A percentile compares a stretch with the other conserved stretches of the same genome.
These are phyloP conservation scores for Pezicula radicicola DNA, from an alignment of 2,329 filamentous ascomycete species.

Conservation along the genomic window DNA sequence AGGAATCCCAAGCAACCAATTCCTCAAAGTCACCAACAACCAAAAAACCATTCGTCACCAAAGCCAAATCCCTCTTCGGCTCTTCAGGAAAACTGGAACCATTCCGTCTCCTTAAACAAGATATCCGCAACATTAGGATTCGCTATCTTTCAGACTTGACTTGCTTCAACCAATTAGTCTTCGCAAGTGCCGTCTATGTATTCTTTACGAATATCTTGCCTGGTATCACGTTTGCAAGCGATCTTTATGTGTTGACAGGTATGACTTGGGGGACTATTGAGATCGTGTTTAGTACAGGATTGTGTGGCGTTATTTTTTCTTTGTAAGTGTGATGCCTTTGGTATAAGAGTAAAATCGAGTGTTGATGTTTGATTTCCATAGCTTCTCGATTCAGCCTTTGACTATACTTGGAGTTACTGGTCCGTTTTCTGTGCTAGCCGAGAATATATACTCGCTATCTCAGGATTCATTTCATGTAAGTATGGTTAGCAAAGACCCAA, in stretches of 20 bases:
- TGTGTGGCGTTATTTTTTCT: constrained; percentile 62
- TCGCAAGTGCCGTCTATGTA: constrained; percentile 62
- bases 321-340: constrained; percentile 38
- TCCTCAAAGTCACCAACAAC: neutral
- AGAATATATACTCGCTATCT: constrained; percentile 61
- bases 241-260: constrained; percentile 60
- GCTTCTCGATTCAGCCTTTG: constrained; percentile 57
- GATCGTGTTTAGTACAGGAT: constrained; percentile 62
- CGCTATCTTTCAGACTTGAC: constrained; percentile 53
- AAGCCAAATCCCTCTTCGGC: constrained; percentile 17
- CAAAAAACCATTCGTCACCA: constrained; percentile 5
- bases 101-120: constrained; percentile 50
- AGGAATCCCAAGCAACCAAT: neutral
- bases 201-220: constrained; percentile 67
- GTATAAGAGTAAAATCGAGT: neutral
- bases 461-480: constrained; percentile 49
- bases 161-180: constrained; percentile 59
- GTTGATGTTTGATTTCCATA: constrained; percentile 12
- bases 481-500: neutral
- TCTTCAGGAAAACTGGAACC: constrained; percentile 43
- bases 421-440: constrained; percentile 63
- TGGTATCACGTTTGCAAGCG: constrained; percentile 65
- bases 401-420: constrained; percentile 65
- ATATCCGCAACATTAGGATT: constrained; percentile 40
- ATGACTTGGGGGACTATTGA: constrained; percentile 65